These are phyloP conservation scores for Trichophyton equinum DNA, from an alignment of 2,329 filamentous ascomycete species.

Conservation along the genomic window DNA sequence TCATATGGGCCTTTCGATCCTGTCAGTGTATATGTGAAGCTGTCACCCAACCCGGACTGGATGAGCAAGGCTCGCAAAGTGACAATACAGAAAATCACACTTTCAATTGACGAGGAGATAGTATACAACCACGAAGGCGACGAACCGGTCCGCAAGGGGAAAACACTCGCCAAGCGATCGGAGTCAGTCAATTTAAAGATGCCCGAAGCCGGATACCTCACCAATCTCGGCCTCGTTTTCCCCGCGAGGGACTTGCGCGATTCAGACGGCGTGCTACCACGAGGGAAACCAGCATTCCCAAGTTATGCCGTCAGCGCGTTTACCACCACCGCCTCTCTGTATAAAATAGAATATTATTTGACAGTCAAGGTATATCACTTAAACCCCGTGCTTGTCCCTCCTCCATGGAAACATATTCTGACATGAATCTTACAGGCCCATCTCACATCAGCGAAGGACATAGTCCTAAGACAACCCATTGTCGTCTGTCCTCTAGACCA, in stretches of 20 bases:
- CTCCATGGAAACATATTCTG: not conserved
- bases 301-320: slow-evolving; percentile 81
- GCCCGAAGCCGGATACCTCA: slow-evolving; percentile 83
- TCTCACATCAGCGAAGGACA: slow-evolving; percentile 76
- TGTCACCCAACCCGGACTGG: slow-evolving; percentile 87
- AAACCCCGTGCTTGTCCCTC: not conserved
- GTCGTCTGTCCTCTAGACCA: slow-evolving; percentile 94
- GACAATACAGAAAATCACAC: slow-evolving; percentile 85
- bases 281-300: slow-evolving; percentile 77
- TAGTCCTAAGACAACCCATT: slow-evolving; percentile 78
- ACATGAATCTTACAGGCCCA: slow-evolving; percentile 50
- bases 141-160: slow-evolving; percentile 80
- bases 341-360: slow-evolving; percentile 97
- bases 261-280: slow-evolving; percentile 70
- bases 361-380: slow-evolving; percentile 64
- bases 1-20: slow-evolving; percentile 93
- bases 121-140: slow-evolving; percentile 98
- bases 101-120: slow-evolving; percentile 91
- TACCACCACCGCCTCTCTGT: slow-evolving; percentile 83
- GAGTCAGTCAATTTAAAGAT: slow-evolving; percentile 72
- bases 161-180: slow-evolving; percentile 71
- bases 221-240: slow-evolving; percentile 81
- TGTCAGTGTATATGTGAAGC: slow-evolving; percentile 88
- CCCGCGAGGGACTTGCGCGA: slow-evolving; percentile 82
- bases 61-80: slow-evolving; percentile 80